These are phyloP conservation scores for Talaromyces wortmannii DNA, from an alignment of 495 filamentous ascomycete genomes.

Conservation along the genomic window DNA sequence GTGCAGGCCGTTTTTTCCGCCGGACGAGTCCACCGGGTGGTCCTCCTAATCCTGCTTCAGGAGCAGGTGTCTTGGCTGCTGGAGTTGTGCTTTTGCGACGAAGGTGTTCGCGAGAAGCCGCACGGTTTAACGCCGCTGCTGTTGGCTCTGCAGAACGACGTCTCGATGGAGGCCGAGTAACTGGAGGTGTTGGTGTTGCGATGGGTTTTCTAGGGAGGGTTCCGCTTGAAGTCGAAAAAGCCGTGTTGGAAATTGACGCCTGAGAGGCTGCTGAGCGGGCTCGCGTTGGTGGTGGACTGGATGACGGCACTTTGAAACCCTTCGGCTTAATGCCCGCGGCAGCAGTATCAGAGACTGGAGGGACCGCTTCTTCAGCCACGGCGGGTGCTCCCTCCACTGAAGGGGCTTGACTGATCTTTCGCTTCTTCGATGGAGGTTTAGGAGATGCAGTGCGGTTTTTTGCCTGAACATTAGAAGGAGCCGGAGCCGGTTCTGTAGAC, in stretches of 20 bases:
- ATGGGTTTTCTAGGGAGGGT: slow-evolving; percentile 3
- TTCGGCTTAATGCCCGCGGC: not conserved
- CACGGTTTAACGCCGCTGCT: slow-evolving; percentile 19
- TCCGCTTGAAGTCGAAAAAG: not conserved
- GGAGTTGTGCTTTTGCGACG: slow-evolving; percentile 42
- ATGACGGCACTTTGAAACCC: slow-evolving; percentile 11
- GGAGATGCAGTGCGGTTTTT: slow-evolving; percentile 5
- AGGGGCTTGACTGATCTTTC: slow-evolving; percentile 47
- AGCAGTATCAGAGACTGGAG: not conserved
- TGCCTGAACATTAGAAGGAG: not conserved
- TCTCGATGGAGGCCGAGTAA: slow-evolving; percentile 34
- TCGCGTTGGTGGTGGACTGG: slow-evolving; percentile 18
- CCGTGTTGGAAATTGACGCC: not conserved
- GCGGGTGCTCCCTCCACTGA: slow-evolving; percentile 32
- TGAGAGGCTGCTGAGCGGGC: slow-evolving; percentile 13
- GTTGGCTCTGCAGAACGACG: slow-evolving; percentile 34
- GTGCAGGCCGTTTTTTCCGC: slow-evolving; percentile 65
- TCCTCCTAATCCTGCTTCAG: slow-evolving; percentile 40
- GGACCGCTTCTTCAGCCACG: slow-evolving; percentile 1
- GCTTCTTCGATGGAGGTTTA: slow-evolving; percentile 38
- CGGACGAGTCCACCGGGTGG: slow-evolving; percentile 14
- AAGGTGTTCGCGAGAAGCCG: slow-evolving; percentile 22
- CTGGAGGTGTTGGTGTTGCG: slow-evolving; percentile 25
- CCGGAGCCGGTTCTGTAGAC: slow-evolving; percentile 9
- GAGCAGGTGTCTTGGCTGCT: slow-evolving; percentile 43